Conservation (phyloP, 331 rosid genomes). For the Rosa hybrid region DNA sequence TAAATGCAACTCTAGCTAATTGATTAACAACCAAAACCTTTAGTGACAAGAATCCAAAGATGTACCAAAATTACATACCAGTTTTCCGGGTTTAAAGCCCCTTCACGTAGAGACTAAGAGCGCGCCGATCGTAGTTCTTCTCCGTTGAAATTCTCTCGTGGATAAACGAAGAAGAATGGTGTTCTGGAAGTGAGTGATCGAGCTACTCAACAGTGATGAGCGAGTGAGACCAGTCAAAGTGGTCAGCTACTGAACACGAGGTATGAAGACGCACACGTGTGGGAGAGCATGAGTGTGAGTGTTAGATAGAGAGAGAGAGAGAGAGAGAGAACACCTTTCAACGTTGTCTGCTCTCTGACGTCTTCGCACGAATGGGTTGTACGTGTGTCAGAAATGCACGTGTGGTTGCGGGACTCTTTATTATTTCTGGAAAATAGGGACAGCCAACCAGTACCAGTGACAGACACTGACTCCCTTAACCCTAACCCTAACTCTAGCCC, state of each 20-base stretch:
- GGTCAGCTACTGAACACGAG: conserved; percentile 35
- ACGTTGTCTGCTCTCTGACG: conserved; percentile 6
- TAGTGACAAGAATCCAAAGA: too few species aligned
- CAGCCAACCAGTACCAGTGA: neutral
- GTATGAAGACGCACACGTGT: conserved; percentile 37
- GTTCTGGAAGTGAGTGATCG: neutral
- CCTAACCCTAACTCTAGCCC: neutral
- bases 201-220: neutral
- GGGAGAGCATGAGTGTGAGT: neutral
- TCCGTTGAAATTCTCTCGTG: neutral
- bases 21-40: too few species aligned
- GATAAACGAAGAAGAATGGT: neutral
- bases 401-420: conserved; percentile 14
- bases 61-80: too few species aligned
- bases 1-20: too few species aligned
- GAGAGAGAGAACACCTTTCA: conserved; percentile 23
- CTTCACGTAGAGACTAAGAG: neutral
- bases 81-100: neutral
- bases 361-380: conserved; percentile 45
- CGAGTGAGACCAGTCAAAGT: neutral
- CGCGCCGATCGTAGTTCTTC: neutral
- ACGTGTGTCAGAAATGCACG: conserved; percentile 35
- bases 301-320: neutral
- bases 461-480: conserved; percentile 2
- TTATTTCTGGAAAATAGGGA: neutral